Evolutionary conservation across 371 early-diverging fungal species (phyloP), one percentile per base, ranked within the genome.

Genomic region (Mortierella sp.): DNA sequence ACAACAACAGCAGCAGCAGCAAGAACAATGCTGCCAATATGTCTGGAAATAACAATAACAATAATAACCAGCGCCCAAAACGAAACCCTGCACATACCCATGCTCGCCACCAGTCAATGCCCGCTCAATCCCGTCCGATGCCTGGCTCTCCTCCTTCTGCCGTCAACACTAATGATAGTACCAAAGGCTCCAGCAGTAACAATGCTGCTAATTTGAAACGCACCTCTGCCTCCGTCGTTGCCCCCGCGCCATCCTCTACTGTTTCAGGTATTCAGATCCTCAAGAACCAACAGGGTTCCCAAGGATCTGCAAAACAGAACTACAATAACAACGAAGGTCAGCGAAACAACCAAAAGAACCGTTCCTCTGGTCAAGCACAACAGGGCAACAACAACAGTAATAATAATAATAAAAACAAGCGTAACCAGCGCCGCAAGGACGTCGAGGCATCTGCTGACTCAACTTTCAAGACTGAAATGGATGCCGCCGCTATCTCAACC

Each of bases 341-440:
- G 28, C 62, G 57, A 28, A 37, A 16, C 26, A 28, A 54, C 40
- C 64, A 55, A 28, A 24, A 14, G 28, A 66, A 26, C 52, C 40
- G 52, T 3, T 35, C 30, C 8, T 52, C 66, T 39, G 22, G 22
- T 12, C 72, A 72, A 43, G 47, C 20, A 35, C 59, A 58, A 43
- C 68, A 66, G 57, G 20, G 63, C 20, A 55, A 43, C 64, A 62
- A 49, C 40, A 58, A 58, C 52, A 30, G 16, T 28, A 43, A 51
- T 59, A 39, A 66, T 22, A 58, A 59, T 43, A 30, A n/a, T 28
- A 43, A 51, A 59, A 39, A 63, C 28, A 69, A 72, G 45, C 47
- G 72, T 28, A 30, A 37, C 32, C 80, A 73, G 57, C 77, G 73
- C 3, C 75, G 77, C 49, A 80, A 73, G 26, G 84, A 84, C 5